Percentiles rank a stretch among this genome's conserved stretches.
Evolutionary conservation across 2,329 filamentous ascomycete species (phyloP).

Genomic region (Arthrinium phaeospermum): DNA sequence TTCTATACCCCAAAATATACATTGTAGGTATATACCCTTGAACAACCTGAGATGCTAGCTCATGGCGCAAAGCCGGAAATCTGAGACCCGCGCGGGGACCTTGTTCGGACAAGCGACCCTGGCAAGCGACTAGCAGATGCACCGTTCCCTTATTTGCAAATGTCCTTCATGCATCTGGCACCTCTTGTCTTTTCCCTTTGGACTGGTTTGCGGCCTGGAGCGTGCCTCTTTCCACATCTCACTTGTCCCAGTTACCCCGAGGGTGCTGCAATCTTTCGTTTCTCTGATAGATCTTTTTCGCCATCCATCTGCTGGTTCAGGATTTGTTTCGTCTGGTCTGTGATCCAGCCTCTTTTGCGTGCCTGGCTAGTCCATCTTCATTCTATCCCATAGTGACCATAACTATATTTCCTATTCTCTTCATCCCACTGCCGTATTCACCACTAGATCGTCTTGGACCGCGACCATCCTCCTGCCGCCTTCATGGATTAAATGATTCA

Average conservation of each 20-base stretch:
- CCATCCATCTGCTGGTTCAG: constrained; percentile 46
- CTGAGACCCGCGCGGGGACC: constrained; percentile 39
- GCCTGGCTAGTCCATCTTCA: constrained; percentile 22
- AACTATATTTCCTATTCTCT: constrained; percentile 24
- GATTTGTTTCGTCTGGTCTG: constrained; percentile 52
- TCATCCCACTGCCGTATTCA: constrained; percentile 22
- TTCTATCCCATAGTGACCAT: constrained; percentile 22
- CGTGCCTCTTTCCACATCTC: constrained; percentile 36
- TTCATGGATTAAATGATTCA: constrained; percentile 51
- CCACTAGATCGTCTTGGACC: constrained; percentile 27
- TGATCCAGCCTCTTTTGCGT: constrained; percentile 42
- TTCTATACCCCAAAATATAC: constrained; percentile 25
- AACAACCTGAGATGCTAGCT: constrained; percentile 35
- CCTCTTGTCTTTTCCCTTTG: constrained; percentile 38
- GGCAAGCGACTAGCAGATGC: constrained; percentile 8
- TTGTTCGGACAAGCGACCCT: constrained; percentile 23
- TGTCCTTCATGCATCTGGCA: constrained; percentile 36
- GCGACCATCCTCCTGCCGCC: constrained; percentile 37
- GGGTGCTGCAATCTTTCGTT: constrained; percentile 38
- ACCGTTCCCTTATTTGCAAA: constrained; percentile 27
- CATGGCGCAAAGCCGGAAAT: constrained; percentile 38
- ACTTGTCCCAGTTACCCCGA: constrained; percentile 35
- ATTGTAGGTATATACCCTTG: constrained; percentile 30
- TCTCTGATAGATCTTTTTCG: constrained; percentile 39
- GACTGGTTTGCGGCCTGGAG: constrained; percentile 37